phyloP scores from a whole-genome alignment of 805 yeast species.

The Pichia nanzhaoensis region DNA sequence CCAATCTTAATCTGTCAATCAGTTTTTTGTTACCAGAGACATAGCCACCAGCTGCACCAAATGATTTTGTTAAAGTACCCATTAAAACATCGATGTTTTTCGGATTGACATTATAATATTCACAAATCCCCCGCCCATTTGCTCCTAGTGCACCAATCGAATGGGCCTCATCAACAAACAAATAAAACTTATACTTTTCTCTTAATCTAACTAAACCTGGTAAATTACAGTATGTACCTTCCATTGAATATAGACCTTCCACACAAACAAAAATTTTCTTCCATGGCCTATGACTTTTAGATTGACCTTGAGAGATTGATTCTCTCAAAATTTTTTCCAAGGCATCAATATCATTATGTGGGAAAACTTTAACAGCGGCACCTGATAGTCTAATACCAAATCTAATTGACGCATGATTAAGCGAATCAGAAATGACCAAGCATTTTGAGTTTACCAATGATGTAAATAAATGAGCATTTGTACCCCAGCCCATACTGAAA shows the following conservation, averaged over 20 bases:
- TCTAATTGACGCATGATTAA: conserved; percentile 93
- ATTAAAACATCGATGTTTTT: conserved; percentile 73
- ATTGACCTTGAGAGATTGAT: conserved; percentile 89
- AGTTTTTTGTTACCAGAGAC: conserved; percentile 67
- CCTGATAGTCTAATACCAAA: conserved; percentile 92
- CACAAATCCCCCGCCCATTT: conserved; percentile 90
- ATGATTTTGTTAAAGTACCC: conserved; percentile 97
- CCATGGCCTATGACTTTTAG: conserved; percentile 96
- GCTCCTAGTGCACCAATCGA: conserved; percentile 99
- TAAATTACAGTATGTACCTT: conserved; percentile 81
- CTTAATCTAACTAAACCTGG: conserved; percentile 69
- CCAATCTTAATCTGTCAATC: conserved; percentile 68
- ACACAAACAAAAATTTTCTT: conserved; percentile 76
- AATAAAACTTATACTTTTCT: conserved; percentile 78
- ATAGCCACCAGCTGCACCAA: conserved; percentile 99
- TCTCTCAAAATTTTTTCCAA: conserved; percentile 75
- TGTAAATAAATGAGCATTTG: conserved; percentile 83
- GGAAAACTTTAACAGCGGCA: conserved; percentile 84
- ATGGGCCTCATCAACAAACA: conserved; percentile 96
- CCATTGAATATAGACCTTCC: conserved; percentile 91
- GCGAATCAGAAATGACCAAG: conserved; percentile 85
- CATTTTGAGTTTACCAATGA: conserved; percentile 82
- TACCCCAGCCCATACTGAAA: conserved; percentile 93
- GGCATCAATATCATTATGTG: conserved; percentile 82
- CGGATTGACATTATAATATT: conserved; percentile 79